These are phyloP conservation scores for Pichia heedii DNA, from an alignment of 805 yeast species.

Conservation along the genomic window DNA sequence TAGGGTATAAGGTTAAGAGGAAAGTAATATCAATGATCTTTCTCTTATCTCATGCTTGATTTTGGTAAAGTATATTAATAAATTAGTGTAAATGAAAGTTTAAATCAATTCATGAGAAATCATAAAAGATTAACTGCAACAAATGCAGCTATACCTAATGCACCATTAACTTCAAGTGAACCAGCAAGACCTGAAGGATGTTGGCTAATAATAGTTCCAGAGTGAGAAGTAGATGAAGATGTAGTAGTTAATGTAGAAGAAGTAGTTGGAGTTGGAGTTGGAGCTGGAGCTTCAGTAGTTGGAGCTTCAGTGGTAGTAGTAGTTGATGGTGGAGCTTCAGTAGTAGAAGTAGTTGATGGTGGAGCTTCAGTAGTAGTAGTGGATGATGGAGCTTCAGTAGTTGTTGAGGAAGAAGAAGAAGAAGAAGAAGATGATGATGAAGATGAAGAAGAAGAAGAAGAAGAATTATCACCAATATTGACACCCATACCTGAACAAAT, in stretches of 20 bases:
- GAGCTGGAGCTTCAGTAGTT: conserved; percentile 15
- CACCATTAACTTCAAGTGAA: conserved; percentile 21
- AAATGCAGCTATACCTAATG: conserved; percentile 21
- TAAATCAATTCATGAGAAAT: too few species aligned
- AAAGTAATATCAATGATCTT: too few species aligned
- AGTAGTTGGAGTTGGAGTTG: conserved; percentile 17
- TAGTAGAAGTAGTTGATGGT: conserved; percentile 17
- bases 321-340: conserved; percentile 18
- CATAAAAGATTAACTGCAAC: too few species aligned
- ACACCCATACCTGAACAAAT: conserved; percentile 43
- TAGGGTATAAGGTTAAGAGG: too few species aligned
- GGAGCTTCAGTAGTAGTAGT: conserved; percentile 20
- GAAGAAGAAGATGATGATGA: conserved; percentile 26
- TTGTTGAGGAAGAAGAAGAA: conserved; percentile 25
- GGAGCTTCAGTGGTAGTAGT: conserved; percentile 18
- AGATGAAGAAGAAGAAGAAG: conserved; percentile 22
- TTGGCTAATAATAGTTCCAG: conserved; percentile 19
- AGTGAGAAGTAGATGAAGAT: conserved; percentile 25
- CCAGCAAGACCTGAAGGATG: conserved; percentile 17
- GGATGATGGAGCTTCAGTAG: conserved; percentile 23
- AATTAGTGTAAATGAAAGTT: too few species aligned
- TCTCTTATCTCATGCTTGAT: too few species aligned
- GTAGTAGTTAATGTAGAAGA: conserved; percentile 8
- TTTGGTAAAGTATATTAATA: neutral
- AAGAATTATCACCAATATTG: conserved; percentile 16